Evolutionary conservation across 2,329 filamentous ascomycete genomes (phyloP).

Genomic region (Trichoderma atrobrunneum): DNA sequence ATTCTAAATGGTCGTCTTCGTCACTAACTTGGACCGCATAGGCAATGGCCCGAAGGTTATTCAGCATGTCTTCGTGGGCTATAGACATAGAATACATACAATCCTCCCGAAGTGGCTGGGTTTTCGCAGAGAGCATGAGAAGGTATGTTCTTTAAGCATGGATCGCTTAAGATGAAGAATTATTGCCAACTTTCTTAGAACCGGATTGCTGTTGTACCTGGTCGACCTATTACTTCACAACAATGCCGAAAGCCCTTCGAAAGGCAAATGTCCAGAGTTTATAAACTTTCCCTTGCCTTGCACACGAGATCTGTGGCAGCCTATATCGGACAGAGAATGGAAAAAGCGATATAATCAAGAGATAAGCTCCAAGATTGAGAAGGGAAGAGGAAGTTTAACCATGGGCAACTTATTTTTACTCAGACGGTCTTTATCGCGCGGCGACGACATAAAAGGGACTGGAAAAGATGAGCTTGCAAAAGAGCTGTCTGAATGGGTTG

Average conservation of each 20-base stretch:
- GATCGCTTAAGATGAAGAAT: background rate
- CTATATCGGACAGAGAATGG: constrained; percentile 5
- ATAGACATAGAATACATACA: background rate
- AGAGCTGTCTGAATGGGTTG: background rate
- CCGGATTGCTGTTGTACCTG: constrained; percentile 1
- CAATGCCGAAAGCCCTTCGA: background rate
- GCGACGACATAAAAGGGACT: background rate
- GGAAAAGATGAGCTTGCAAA: background rate
- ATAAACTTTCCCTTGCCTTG: constrained; percentile 4
- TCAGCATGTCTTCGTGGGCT: background rate
- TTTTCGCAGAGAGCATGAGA: background rate
- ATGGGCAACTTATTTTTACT: constrained; percentile 2
- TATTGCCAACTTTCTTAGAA: background rate
- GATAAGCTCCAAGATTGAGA: background rate
- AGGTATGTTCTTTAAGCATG: background rate
- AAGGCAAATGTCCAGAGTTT: constrained; percentile 5
- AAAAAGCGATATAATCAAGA: constrained; percentile 1
- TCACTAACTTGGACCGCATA: background rate
- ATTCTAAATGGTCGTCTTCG: background rate
- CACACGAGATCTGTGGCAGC: constrained; percentile 8
- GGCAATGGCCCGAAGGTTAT: background rate
- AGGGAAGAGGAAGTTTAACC: background rate
- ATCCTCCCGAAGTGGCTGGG: background rate
- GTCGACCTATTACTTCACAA: background rate
- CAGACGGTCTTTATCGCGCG: background rate